Conservation (phyloP, 2,329 filamentous ascomycete species). For the Mollisiaceae sp. region DNA sequence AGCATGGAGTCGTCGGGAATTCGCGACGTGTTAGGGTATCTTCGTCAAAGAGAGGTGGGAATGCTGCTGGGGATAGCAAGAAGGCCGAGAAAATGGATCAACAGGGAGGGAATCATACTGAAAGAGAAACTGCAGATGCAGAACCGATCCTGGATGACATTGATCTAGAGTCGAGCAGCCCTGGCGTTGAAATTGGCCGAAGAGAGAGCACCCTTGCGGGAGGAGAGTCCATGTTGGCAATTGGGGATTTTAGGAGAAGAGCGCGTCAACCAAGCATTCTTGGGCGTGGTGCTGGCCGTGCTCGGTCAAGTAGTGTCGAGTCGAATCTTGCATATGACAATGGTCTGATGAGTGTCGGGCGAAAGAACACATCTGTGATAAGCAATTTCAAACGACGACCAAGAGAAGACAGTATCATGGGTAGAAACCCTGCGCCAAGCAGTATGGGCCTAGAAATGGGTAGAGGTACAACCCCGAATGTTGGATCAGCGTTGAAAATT, state of each 20-base stretch:
- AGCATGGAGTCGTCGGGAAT: slow-evolving; percentile 26
- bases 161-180: slow-evolving; percentile 38
- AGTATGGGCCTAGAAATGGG: slow-evolving; percentile 37
- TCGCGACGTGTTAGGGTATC: slow-evolving; percentile 26
- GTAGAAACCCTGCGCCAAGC: slow-evolving; percentile 33
- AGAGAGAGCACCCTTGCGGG: slow-evolving; percentile 34
- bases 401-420: slow-evolving; percentile 45
- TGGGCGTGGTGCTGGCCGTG: slow-evolving; percentile 31
- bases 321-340: slow-evolving; percentile 39
- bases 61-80: background rate
- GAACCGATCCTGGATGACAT: slow-evolving; percentile 26
- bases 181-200: slow-evolving; percentile 39
- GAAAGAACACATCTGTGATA: slow-evolving; percentile 35
- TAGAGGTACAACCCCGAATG: slow-evolving; percentile 35
- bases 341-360: slow-evolving; percentile 38
- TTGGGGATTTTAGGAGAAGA: slow-evolving; percentile 60
- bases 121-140: slow-evolving; percentile 7
- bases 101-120: slow-evolving; percentile 7
- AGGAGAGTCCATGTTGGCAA: slow-evolving; percentile 48
- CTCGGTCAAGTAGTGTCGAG: slow-evolving; percentile 42
- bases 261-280: slow-evolving; percentile 53
- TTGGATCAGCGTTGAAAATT: slow-evolving; percentile 54
- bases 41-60: slow-evolving; percentile 1
- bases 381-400: slow-evolving; percentile 42
- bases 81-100: slow-evolving; percentile 6